These are phyloP conservation scores for Suhomyces terraborum DNA, from an alignment of 1,139 yeast genomes.

Conservation along the genomic window DNA sequence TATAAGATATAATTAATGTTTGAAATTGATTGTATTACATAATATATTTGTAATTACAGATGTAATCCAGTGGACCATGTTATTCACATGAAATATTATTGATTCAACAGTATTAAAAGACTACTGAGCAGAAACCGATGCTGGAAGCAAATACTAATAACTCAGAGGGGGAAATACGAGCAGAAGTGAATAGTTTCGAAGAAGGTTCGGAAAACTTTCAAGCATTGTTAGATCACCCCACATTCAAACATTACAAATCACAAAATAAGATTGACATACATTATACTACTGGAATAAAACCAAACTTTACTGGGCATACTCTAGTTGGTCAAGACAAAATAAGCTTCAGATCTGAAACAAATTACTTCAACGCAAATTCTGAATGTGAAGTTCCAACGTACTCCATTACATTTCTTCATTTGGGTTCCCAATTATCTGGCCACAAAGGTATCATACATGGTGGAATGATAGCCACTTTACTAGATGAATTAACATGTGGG, in stretches of 20 bases:
- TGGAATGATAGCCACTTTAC: slow-evolving; percentile 53
- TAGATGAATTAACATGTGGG: slow-evolving; percentile 56
- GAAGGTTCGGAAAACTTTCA: neutral
- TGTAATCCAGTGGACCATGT: too few relatives aligned
- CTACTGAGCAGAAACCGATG: too few relatives aligned
- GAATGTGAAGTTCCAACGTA: slow-evolving; percentile 26
- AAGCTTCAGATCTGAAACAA: slow-evolving; percentile 37
- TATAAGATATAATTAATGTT: too few relatives aligned
- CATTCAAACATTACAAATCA: slow-evolving; percentile 6
- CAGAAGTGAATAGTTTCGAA: neutral
- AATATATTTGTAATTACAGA: too few relatives aligned
- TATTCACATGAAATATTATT: too few relatives aligned
- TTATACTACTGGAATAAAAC: slow-evolving; percentile 24
- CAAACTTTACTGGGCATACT: slow-evolving; percentile 42
- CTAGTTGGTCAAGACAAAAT: slow-evolving; percentile 40
- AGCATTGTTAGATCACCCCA: slow-evolving; percentile 6
- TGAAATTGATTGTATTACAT: too few relatives aligned
- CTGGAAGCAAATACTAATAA: neutral
- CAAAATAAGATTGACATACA: slow-evolving; percentile 3
- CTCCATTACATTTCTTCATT: slow-evolving; percentile 44
- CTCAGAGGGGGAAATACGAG: neutral
- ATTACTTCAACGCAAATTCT: slow-evolving; percentile 28
- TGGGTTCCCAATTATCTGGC: slow-evolving; percentile 51
- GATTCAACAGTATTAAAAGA: too few relatives aligned
- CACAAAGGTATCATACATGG: slow-evolving; percentile 59